A percentile compares a stretch with the other conserved stretches of the same genome.
phyloP scores from a whole-genome alignment of 2,329 filamentous ascomycete genomes.

The Phialophora verrucosa region DNA sequence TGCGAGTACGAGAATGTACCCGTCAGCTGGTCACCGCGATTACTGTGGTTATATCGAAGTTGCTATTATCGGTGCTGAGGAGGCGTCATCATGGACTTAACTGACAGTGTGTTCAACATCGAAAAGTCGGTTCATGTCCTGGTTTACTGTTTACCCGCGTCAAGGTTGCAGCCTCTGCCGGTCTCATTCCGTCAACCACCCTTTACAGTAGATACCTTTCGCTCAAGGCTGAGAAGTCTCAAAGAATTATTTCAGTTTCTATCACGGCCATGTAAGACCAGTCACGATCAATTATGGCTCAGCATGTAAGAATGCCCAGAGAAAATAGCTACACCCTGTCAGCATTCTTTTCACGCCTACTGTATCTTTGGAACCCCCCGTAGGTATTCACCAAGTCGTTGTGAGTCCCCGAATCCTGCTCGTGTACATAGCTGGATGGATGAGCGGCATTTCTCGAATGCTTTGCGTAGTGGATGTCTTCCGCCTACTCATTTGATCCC shows the following conservation, averaged over 20 bases:
- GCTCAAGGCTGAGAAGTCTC: not conserved
- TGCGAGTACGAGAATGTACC: not conserved
- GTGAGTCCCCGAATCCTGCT: not conserved
- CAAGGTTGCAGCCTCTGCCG: not conserved
- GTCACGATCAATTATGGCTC: not conserved
- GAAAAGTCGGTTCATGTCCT: not conserved
- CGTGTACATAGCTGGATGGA: not conserved
- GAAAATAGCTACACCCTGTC: not conserved
- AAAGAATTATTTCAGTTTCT: not conserved
- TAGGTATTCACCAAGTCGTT: not conserved
- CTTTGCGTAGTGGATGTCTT: slow-evolving; percentile 4
- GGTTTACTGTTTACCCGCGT: not conserved
- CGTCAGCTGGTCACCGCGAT: not conserved
- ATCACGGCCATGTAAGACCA: not conserved
- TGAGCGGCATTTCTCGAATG: not conserved
- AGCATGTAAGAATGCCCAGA: not conserved
- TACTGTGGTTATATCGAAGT: not conserved
- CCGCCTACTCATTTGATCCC: slow-evolving; percentile 45
- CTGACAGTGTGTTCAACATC: not conserved
- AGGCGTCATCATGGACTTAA: not conserved
- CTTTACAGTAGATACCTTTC: not conserved
- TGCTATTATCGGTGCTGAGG: not conserved
- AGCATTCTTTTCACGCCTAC: not conserved
- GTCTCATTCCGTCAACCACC: not conserved
- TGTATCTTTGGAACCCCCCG: not conserved